A percentile compares a stretch with the other conserved stretches of the same genome.
phyloP scores from a whole-genome alignment of 257 asterid species.

The Misopates orontium region DNA sequence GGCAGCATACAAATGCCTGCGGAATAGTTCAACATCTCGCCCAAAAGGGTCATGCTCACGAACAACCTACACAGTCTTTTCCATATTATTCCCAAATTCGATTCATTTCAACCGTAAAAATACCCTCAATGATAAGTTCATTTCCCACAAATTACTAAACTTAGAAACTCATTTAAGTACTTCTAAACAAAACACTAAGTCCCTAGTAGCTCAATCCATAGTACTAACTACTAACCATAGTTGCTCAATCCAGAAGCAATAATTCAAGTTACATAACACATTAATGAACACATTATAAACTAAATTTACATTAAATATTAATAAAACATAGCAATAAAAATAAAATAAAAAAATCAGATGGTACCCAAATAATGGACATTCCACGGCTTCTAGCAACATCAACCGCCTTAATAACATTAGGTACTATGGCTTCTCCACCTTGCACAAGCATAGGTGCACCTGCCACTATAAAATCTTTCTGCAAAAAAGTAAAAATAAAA shows the following conservation, averaged over 20 bases:
- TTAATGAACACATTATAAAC: not conserved
- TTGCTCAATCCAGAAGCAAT: not conserved
- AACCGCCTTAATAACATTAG: constrained; percentile 63
- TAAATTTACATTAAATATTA: too few relatives aligned
- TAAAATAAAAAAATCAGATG: not conserved
- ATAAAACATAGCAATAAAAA: not conserved
- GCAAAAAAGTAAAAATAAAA: not conserved
- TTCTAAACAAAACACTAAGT: not conserved
- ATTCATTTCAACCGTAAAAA: not conserved
- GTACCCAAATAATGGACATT: constrained; percentile 77
- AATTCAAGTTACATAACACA: not conserved
- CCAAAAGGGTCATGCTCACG: constrained; percentile 72
- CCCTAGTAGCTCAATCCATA: too few relatives aligned
- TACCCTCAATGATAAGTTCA: not conserved
- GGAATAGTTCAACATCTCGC: constrained; percentile 60
- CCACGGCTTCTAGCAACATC: constrained; percentile 71
- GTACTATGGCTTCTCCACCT: constrained; percentile 71
- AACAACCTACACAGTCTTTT: constrained; percentile 46
- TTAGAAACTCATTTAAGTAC: not conserved
- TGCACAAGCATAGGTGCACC: constrained; percentile 62
- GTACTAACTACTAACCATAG: too few relatives aligned
- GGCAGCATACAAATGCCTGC: constrained; percentile 43
- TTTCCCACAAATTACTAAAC: not conserved
- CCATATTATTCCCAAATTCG: constrained; percentile 2
- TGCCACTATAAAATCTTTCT: constrained; percentile 79